A percentile compares a stretch with the other conserved stretches of the same genome.
These are phyloP conservation scores for Asterionellopsis glacialis DNA, from an alignment of 108 stramenopile genomes.

Conservation along the genomic window DNA sequence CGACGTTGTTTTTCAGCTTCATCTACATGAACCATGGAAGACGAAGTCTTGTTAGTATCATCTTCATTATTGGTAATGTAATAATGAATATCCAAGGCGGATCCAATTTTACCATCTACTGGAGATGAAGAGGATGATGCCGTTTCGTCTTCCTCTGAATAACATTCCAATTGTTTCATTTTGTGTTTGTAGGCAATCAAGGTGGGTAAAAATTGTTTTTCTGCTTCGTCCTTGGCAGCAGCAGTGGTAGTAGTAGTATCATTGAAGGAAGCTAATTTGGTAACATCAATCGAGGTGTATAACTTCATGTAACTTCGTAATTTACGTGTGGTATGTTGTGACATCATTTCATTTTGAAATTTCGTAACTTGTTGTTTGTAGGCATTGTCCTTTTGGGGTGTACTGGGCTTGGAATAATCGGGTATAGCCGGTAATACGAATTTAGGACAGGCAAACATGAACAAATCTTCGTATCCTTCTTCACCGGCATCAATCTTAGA, in stretches of 20 bases:
- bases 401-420: slow-evolving; percentile 35
- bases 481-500: slow-evolving; percentile 77
- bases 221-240: slow-evolving; percentile 10
- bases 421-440: slow-evolving; percentile 85
- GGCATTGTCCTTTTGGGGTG: slow-evolving; percentile 43
- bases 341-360: slow-evolving; percentile 79
- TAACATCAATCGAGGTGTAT: slow-evolving; percentile 89
- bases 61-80: slow-evolving; percentile 26
- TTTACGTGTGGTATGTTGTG: slow-evolving; percentile 53
- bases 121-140: slow-evolving; percentile 13
- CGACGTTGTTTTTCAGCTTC: slow-evolving; percentile 82
- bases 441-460: slow-evolving; percentile 87
- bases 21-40: slow-evolving; percentile 69
- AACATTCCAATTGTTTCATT: slow-evolving; percentile 58
- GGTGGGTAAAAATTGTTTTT: slow-evolving; percentile 31
- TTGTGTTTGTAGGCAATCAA: slow-evolving; percentile 70
- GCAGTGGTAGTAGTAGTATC: slow-evolving; percentile 19
- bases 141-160: slow-evolving; percentile 1
- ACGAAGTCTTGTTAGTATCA: too few relatives aligned
- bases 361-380: slow-evolving; percentile 81
- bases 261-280: slow-evolving; percentile 87
- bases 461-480: slow-evolving; percentile 83
- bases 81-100: slow-evolving; percentile 83
- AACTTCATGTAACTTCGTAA: slow-evolving; percentile 94
- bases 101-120: slow-evolving; percentile 28